Percentiles rank a stretch among this genome's conserved stretches.
Evolutionary conservation across 495 filamentous ascomycete genomes (phyloP).

Genomic region (Cryomyces antarcticus): DNA sequence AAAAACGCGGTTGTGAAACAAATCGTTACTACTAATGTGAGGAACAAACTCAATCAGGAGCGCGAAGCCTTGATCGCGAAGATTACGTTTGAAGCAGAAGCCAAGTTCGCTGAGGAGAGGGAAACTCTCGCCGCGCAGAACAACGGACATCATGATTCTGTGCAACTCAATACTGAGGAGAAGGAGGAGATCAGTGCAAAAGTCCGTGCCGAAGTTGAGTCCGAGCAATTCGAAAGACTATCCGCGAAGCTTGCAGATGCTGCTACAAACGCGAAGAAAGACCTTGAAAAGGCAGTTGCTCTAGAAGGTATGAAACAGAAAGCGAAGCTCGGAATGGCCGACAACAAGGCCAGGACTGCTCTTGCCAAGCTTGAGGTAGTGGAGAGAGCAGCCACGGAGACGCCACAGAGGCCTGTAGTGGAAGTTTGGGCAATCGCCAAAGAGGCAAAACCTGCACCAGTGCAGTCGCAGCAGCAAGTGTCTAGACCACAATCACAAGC

Average conservation of each 20-base stretch:
- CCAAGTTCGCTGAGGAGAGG: slow-evolving; percentile 12
- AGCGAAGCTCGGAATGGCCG: slow-evolving; percentile 60
- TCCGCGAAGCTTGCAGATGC: background rate
- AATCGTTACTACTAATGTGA: slow-evolving; percentile 50
- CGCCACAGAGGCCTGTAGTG: slow-evolving; percentile 54
- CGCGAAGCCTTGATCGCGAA: slow-evolving; percentile 28
- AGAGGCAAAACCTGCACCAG: slow-evolving; percentile 34
- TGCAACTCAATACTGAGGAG: background rate
- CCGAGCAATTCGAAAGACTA: background rate
- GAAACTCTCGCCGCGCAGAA: slow-evolving; percentile 9
- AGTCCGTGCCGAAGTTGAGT: background rate
- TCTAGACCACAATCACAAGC: slow-evolving; percentile 1
- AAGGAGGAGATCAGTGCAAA: background rate
- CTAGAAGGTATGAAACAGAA: slow-evolving; percentile 43
- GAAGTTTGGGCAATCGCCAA: slow-evolving; percentile 76
- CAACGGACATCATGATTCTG: background rate
- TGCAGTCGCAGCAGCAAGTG: slow-evolving; percentile 10
- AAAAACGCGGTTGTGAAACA: slow-evolving; percentile 42
- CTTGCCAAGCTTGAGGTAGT: slow-evolving; percentile 59
- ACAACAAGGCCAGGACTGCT: slow-evolving; percentile 41
- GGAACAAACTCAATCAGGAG: slow-evolving; percentile 32
- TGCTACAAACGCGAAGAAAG: background rate
- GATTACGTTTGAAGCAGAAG: slow-evolving; percentile 23
- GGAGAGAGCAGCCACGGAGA: slow-evolving; percentile 59
- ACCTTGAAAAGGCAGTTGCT: slow-evolving; percentile 28